Conservation (phyloP, 176 grass and related monocot genomes). For the Avena atlantica region DNA sequence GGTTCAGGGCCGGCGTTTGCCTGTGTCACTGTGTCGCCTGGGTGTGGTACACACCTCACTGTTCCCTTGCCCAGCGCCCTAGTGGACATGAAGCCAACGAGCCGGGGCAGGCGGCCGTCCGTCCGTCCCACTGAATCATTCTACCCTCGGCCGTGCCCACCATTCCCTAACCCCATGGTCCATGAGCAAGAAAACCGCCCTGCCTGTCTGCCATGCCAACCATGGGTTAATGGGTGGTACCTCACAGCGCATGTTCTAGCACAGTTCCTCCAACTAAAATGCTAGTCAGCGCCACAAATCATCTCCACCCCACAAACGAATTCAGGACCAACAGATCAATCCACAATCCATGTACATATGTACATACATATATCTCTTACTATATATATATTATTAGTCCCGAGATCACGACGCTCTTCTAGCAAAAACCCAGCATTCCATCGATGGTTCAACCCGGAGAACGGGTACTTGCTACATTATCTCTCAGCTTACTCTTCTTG, state of each 20-base stretch:
- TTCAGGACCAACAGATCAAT: constrained; percentile 10
- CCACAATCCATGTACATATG: constrained; percentile 33
- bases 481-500: not conserved
- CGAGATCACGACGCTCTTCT: constrained; percentile 37
- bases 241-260: constrained; percentile 34
- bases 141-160: not conserved
- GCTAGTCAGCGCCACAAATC: not conserved
- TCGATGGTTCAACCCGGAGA: constrained; percentile 31
- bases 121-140: not conserved
- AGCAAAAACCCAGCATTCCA: constrained; percentile 51
- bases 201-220: constrained; percentile 13
- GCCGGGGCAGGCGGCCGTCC: not conserved
- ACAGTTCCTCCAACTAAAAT: not conserved
- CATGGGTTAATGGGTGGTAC: not conserved
- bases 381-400: constrained; percentile 28
- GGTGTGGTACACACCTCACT: not conserved
- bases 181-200: not conserved
- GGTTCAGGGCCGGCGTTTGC: not conserved
- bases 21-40: not conserved
- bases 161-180: not conserved
- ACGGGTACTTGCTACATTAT: constrained; percentile 13
- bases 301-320: not conserved
- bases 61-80: not conserved
- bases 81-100: not conserved
- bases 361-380: constrained; percentile 24